These are phyloP conservation scores for Echria macrotheca DNA, from an alignment of 495 filamentous ascomycete species.

Conservation along the genomic window DNA sequence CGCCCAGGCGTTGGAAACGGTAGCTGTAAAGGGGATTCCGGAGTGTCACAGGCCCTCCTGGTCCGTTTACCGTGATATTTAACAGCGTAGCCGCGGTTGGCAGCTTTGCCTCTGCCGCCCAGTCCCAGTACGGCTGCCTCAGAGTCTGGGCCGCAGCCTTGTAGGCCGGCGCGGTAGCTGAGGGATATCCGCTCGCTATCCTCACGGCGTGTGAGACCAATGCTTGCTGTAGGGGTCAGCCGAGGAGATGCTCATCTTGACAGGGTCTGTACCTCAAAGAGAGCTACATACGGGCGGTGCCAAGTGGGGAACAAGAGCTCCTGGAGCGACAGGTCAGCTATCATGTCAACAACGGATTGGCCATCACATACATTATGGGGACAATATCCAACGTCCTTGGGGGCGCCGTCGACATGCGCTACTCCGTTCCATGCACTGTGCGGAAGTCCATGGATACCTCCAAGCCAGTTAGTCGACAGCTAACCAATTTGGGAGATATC, in stretches of 20 bases:
- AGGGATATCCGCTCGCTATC: conserved; percentile 28
- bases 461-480: conserved; percentile 7
- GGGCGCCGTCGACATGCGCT: conserved; percentile 28
- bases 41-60: conserved; percentile 21
- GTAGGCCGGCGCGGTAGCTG: conserved; percentile 23
- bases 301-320: conserved; percentile 36
- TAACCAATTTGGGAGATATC: conserved; percentile 3
- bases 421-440: conserved; percentile 44
- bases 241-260: neutral
- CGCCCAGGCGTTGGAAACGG: conserved; percentile 26
- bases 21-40: conserved; percentile 37
- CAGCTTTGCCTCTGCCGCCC: conserved; percentile 27
- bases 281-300: conserved; percentile 37
- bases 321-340: conserved; percentile 19
- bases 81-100: conserved; percentile 22
- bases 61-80: conserved; percentile 31
- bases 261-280: conserved; percentile 32
- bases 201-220: conserved; percentile 31
- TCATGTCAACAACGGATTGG: neutral
- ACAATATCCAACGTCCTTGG: conserved; percentile 39
- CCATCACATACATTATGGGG: conserved; percentile 35
- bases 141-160: conserved; percentile 29
- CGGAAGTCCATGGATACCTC: conserved; percentile 50
- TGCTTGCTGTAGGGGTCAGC: conserved; percentile 26
- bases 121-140: conserved; percentile 41